These are phyloP conservation scores for Yamadazyma buinensis DNA, from an alignment of 1,139 yeast species.

Conservation along the genomic window DNA sequence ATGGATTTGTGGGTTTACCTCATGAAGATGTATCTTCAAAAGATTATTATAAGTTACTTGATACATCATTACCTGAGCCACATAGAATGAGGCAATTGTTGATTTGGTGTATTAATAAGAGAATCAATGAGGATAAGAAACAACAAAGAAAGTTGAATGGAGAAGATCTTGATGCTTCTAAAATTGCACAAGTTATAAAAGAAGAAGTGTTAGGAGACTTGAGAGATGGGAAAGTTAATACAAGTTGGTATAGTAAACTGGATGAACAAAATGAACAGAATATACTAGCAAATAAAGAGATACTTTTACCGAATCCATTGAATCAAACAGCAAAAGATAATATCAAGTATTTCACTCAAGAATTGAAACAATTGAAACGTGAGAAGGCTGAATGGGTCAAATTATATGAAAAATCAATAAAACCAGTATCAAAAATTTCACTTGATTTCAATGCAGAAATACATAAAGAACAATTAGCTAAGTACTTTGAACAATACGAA, in stretches of 20 bases:
- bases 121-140: conserved; percentile 36
- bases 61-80: conserved; percentile 63
- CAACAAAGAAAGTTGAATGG: conserved; percentile 25
- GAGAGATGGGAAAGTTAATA: conserved; percentile 52
- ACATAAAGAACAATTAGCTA: conserved; percentile 8
- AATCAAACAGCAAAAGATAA: conserved; percentile 49
- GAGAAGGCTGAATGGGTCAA: conserved; percentile 52
- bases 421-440: conserved; percentile 16
- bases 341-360: conserved; percentile 40
- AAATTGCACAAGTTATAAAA: conserved; percentile 61
- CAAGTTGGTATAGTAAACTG: conserved; percentile 62
- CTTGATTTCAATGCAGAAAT: conserved; percentile 13
- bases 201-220: conserved; percentile 62
- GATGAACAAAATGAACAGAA: conserved; percentile 20
- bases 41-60: conserved; percentile 62
- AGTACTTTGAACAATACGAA: conserved; percentile 11
- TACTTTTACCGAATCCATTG: conserved; percentile 52
- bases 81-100: conserved; percentile 68
- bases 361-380: conserved; percentile 38
- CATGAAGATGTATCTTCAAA: conserved; percentile 56
- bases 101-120: conserved; percentile 64
- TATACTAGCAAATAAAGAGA: conserved; percentile 19
- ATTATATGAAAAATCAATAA: conserved; percentile 21
- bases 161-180: conserved; percentile 39
- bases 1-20: conserved; percentile 67